Percentiles rank a stretch among this genome's conserved stretches.
Conservation (phyloP, 495 filamentous ascomycete species). For the Achaetomiella virescens region DNA sequence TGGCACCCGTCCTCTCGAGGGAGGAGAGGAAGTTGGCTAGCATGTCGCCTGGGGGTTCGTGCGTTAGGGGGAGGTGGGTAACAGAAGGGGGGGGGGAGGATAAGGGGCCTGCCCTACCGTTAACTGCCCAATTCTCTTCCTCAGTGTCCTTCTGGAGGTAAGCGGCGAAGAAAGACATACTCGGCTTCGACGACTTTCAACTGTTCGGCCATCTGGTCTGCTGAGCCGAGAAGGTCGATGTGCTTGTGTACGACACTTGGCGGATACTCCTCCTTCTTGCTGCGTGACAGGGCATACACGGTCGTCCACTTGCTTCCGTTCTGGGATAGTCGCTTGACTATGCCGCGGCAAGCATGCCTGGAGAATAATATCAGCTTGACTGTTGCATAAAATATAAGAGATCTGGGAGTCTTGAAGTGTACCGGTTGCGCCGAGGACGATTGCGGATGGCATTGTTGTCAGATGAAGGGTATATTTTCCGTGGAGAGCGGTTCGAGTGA, state of each 20-base stretch:
- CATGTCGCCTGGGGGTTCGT: conserved; percentile 29
- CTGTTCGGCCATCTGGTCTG: conserved; percentile 38
- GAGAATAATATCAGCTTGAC: background rate
- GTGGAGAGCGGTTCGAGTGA: too few species aligned
- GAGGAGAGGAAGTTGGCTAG: conserved; percentile 47
- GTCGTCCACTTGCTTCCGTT: conserved; percentile 36
- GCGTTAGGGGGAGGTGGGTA: background rate
- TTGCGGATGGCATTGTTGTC: conserved; percentile 19
- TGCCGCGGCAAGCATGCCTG: conserved; percentile 45
- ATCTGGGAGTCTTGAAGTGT: background rate
- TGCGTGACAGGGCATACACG: conserved; percentile 41
- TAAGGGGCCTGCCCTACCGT: conserved; percentile 16
- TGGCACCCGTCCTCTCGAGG: conserved; percentile 39
- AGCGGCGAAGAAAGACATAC: conserved; percentile 46
- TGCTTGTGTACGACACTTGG: conserved; percentile 40
- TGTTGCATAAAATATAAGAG: background rate
- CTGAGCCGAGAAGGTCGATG: conserved; percentile 39
- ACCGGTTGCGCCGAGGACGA: conserved; percentile 22
- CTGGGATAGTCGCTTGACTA: conserved; percentile 37
- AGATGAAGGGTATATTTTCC: too few species aligned
- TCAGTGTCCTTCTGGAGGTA: conserved; percentile 42
- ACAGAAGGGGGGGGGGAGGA: background rate
- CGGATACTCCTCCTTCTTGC: conserved; percentile 34
- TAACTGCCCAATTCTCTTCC: conserved; percentile 38
- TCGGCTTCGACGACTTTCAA: conserved; percentile 38